Conservation (phyloP, 176 grass and related monocot genomes). For the Panicum miliaceum region DNA sequence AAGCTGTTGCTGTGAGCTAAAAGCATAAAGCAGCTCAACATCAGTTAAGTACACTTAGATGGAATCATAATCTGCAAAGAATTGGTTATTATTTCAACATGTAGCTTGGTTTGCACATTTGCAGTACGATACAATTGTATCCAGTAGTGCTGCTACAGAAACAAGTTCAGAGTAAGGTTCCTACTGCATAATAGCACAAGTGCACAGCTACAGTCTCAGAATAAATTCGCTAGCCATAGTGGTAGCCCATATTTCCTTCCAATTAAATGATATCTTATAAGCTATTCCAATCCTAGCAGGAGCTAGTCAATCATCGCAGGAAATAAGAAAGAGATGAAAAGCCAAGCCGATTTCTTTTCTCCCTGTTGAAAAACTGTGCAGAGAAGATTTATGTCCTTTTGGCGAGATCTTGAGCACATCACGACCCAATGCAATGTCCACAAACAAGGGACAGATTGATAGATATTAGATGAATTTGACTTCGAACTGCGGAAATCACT, state of each 20-base stretch:
- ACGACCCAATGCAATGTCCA: neutral
- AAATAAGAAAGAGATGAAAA: neutral
- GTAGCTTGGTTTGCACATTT: slow-evolving; percentile 1
- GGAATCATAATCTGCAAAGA: neutral
- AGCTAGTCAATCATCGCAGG: neutral
- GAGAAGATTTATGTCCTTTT: neutral
- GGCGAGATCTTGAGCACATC: neutral
- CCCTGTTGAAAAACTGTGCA: neutral
- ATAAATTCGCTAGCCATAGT: neutral
- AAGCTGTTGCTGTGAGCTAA: neutral
- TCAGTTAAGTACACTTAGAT: neutral
- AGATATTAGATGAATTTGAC: neutral
- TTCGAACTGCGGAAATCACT: neutral
- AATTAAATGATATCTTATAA: neutral
- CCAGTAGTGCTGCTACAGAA: neutral
- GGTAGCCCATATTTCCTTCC: neutral
- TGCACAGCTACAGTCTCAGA: neutral
- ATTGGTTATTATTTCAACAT: slow-evolving; percentile 4
- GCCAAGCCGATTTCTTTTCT: neutral
- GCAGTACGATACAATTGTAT: slow-evolving; percentile 6
- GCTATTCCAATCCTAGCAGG: neutral
- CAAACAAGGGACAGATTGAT: neutral
- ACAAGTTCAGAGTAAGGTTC: slow-evolving; percentile 9
- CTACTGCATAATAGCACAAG: neutral
- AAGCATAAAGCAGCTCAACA: slow-evolving; percentile 2